Evolutionary conservation across 805 yeast species (phyloP), one percentile per base, ranked within the genome.

Genomic region (Citeromyces matritensis): DNA sequence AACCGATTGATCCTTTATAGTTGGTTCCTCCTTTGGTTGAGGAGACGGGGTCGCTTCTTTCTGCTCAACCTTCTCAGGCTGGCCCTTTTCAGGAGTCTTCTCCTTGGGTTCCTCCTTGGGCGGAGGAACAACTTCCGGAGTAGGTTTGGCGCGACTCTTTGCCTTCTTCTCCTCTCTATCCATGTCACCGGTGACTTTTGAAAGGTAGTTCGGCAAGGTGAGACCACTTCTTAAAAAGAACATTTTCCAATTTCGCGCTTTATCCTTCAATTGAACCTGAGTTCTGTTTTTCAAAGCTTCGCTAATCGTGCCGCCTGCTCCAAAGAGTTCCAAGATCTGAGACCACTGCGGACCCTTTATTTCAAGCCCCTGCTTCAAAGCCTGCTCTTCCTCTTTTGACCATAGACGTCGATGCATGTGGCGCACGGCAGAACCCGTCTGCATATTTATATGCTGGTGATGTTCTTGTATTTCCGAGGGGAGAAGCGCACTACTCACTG

Each of bases 221-320:
- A 73, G 52, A 1, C 80, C 81, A 32, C 74, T 67, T 45, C 84
- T 81, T 36, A 85, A 57, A 48, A 78, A 84, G 40, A 76, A 75
- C 69, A 86, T 69, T 49, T 91, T 91, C 84, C 95, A 80, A 48
- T 91, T 91, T 41, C 98, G 67, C 0, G 97, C 97, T 49, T 91
- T 91, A 49, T 91, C 98, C 51, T 91, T 91, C 36, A 91, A 63
- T 49, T 91, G 98, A 11, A 88, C 83, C 45, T 85, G 94, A 4
- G 80, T 77, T 48, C 98, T 63, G 48, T 84, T 81, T 52, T 84
- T 88, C 42, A 91, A 62, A 1, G 75, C 70, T 49, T 91, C 97
- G 26, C 76, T 73, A 15, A 79, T 64, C 29, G 76, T 66, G 4
- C 98, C 98, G 6, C 97, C 97, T 4, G 94, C 81, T 2, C 98